A percentile compares a stretch with the other conserved stretches of the same genome.
Conservation (phyloP, 179 eudicot species). For the Gypsophila paniculata region DNA sequence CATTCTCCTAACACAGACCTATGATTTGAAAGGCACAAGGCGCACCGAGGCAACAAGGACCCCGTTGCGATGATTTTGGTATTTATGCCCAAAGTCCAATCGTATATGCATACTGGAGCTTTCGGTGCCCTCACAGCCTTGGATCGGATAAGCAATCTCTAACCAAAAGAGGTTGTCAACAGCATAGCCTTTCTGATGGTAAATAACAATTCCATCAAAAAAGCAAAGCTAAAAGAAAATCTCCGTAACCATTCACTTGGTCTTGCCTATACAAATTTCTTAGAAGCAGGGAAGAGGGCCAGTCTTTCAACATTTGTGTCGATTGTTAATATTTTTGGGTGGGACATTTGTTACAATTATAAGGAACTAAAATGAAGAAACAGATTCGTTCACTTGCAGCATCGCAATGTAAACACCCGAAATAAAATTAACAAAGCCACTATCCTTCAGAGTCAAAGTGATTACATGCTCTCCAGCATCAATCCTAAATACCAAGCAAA, state of each 20-base stretch:
- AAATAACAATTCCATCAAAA: neutral
- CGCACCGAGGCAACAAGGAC: too few species aligned
- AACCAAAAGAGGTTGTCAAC: neutral
- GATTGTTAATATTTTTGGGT: too few species aligned
- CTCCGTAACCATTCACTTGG: neutral
- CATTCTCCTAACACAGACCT: neutral
- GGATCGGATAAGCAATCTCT: neutral
- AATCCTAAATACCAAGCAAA: constrained; percentile 1
- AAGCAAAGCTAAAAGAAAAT: neutral
- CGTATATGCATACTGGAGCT: neutral
- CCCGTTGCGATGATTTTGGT: neutral
- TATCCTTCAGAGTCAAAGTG: neutral
- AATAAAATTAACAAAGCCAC: neutral
- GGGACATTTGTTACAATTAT: neutral
- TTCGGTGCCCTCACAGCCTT: neutral
- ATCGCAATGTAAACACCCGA: neutral
- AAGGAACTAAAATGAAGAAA: neutral
- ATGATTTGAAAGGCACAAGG: too few species aligned
- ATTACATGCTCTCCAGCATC: neutral
- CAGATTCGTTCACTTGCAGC: neutral
- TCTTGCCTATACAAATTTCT: neutral
- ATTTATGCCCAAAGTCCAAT: neutral
- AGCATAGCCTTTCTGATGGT: neutral
- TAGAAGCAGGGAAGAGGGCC: neutral
- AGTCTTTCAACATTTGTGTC: constrained; percentile 3